Evolutionary conservation across 202 grass and related monocot genomes (phyloP).

Genomic region (Musa balbisiana): DNA sequence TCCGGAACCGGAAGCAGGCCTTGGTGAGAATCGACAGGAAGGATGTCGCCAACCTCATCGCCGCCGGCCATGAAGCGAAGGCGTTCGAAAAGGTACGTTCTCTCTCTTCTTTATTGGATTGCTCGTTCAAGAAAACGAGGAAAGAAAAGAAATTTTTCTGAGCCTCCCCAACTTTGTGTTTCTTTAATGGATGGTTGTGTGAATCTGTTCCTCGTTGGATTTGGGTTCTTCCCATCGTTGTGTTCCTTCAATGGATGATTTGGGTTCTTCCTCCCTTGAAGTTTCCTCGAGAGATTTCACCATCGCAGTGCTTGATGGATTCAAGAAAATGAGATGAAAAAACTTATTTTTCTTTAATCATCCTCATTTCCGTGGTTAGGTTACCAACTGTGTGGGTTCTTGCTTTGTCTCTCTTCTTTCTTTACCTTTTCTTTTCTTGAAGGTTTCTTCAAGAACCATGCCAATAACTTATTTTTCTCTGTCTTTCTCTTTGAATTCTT

Average conservation of each 20-base stretch:
- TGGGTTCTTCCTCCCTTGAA: too few species aligned
- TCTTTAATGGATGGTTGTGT: too few species aligned
- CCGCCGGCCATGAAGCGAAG: constrained; percentile 40
- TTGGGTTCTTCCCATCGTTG: background rate
- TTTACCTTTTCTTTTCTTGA: constrained; percentile 1
- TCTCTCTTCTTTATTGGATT: background rate
- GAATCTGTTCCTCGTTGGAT: too few species aligned
- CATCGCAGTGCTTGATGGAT: background rate
- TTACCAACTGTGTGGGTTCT: background rate
- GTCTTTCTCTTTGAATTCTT: too few species aligned
- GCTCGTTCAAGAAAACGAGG: background rate
- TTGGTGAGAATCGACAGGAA: constrained; percentile 65
- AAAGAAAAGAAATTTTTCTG: background rate
- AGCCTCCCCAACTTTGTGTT: too few species aligned
- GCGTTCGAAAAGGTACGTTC: constrained; percentile 61
- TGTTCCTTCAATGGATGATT: too few species aligned
- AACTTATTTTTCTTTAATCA: background rate
- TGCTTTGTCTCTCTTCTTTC: background rate
- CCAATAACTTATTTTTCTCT: background rate
- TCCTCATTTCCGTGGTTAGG: too few species aligned
- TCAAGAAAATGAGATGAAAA: constrained; percentile 1
- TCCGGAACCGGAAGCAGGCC: constrained; percentile 71
- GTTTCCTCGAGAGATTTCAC: too few species aligned
- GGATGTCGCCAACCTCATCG: constrained; percentile 73
- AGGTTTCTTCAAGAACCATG: background rate